A percentile compares a stretch with the other conserved stretches of the same genome.
Evolutionary conservation across 768 basidiomycete species (phyloP).

Genomic region (Cubamyces sp.): DNA sequence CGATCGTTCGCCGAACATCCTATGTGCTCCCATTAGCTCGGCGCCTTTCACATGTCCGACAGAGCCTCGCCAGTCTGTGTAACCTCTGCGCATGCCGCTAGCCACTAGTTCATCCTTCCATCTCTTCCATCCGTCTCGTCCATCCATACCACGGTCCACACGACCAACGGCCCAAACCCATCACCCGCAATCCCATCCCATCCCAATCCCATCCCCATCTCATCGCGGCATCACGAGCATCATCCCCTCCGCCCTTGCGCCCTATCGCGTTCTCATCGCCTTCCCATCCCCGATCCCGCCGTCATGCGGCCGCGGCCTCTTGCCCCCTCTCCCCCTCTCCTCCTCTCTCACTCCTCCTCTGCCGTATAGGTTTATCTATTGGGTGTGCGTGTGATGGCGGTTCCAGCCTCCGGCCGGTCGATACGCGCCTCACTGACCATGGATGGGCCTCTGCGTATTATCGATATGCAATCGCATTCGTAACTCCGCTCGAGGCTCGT

Average conservation of each 20-base stretch:
- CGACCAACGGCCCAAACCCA: neutral
- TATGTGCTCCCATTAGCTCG: neutral
- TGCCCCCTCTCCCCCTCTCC: neutral
- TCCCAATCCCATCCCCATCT: constrained; percentile 16
- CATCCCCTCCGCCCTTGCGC: constrained; percentile 1
- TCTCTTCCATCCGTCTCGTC: constrained; percentile 19
- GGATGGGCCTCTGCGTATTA: neutral
- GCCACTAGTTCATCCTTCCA: neutral
- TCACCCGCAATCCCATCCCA: constrained; percentile 12
- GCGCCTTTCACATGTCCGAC: constrained; percentile 10
- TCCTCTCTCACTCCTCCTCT: neutral
- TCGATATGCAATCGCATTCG: neutral
- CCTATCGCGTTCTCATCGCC: constrained; percentile 20
- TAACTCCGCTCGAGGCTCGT: too few relatives aligned
- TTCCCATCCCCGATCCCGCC: constrained; percentile 1
- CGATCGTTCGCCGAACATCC: neutral
- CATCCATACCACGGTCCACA: constrained; percentile 3
- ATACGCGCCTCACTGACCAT: too few relatives aligned
- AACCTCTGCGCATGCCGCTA: too few relatives aligned
- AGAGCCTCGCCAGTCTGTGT: constrained; percentile 4
- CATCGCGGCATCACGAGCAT: constrained; percentile 19
- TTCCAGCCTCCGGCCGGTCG: too few relatives aligned
- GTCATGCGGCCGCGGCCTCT: constrained; percentile 10
- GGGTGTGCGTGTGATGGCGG: too few relatives aligned
- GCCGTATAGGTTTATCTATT: too few relatives aligned